Conservation (phyloP, 2,329 filamentous ascomycete genomes). For the Pseudopithomyces chartarum region DNA sequence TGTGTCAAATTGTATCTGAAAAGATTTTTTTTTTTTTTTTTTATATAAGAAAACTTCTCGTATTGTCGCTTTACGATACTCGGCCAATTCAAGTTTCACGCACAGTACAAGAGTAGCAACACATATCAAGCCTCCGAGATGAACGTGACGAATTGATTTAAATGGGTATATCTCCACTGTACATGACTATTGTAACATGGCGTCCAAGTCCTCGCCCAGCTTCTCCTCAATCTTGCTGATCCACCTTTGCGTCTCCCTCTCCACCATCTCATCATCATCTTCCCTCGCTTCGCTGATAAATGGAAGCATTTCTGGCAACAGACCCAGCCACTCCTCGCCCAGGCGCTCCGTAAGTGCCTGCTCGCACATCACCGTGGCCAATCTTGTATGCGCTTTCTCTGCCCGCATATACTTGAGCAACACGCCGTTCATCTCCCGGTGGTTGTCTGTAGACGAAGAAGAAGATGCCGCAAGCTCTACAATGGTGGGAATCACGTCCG, state of each 20-base stretch:
- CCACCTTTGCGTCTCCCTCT: constrained; percentile 87
- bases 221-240: constrained; percentile 88
- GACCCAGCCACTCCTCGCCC: constrained; percentile 90
- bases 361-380: constrained; percentile 83
- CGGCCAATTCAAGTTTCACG: too few species aligned
- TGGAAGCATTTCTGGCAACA: constrained; percentile 94
- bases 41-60: too few species aligned
- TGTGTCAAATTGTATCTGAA: too few species aligned
- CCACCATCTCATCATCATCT: constrained; percentile 92
- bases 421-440: constrained; percentile 82
- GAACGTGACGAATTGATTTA: neutral
- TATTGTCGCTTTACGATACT: too few species aligned
- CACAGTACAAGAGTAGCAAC: too few species aligned
- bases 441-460: constrained; percentile 83
- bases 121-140: constrained; percentile 22
- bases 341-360: constrained; percentile 77
- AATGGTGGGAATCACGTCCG: constrained; percentile 72
- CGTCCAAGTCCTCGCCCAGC: constrained; percentile 86
- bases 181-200: constrained; percentile 76
- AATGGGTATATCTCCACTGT: constrained; percentile 6
- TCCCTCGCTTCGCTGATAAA: constrained; percentile 95
- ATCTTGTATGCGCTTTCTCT: constrained; percentile 71
- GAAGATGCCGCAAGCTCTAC: constrained; percentile 78
- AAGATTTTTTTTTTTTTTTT: too few species aligned
- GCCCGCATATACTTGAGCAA: constrained; percentile 80